A percentile compares a stretch with the other conserved stretches of the same genome.
These are phyloP conservation scores for Spathaspora arborariae DNA, from an alignment of 805 yeast species.

Conservation along the genomic window DNA sequence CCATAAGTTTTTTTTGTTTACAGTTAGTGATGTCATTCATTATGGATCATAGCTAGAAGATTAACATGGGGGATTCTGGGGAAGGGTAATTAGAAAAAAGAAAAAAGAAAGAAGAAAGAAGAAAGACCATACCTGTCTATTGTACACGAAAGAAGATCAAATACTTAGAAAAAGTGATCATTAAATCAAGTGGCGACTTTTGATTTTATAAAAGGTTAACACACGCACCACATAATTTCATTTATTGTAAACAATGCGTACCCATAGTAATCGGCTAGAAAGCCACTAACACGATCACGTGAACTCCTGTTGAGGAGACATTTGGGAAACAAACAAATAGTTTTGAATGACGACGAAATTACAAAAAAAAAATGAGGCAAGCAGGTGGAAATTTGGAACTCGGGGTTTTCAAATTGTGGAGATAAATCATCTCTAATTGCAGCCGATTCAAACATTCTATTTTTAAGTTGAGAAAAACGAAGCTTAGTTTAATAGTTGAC, in stretches of 20 bases:
- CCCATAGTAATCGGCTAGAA: background rate
- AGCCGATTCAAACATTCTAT: background rate
- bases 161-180: background rate
- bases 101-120: no score
- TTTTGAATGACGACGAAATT: background rate
- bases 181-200: background rate
- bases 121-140: no score
- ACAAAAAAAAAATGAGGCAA: background rate
- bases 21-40: background rate
- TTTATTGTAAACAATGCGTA: background rate
- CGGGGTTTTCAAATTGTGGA: conserved; percentile 1
- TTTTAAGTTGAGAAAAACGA: background rate
- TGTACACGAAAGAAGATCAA: background rate
- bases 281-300: background rate
- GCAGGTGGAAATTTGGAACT: background rate
- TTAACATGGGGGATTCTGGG: background rate
- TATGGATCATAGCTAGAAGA: background rate
- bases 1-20: background rate
- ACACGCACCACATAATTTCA: background rate
- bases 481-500: background rate
- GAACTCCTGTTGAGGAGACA: background rate
- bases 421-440: background rate
- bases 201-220: background rate
- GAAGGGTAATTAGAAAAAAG: background rate
- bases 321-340: background rate